Evolutionary conservation across 2,329 filamentous ascomycete genomes (phyloP), one percentile per base, ranked within the genome.

Genomic region (Scytalidium sp.): DNA sequence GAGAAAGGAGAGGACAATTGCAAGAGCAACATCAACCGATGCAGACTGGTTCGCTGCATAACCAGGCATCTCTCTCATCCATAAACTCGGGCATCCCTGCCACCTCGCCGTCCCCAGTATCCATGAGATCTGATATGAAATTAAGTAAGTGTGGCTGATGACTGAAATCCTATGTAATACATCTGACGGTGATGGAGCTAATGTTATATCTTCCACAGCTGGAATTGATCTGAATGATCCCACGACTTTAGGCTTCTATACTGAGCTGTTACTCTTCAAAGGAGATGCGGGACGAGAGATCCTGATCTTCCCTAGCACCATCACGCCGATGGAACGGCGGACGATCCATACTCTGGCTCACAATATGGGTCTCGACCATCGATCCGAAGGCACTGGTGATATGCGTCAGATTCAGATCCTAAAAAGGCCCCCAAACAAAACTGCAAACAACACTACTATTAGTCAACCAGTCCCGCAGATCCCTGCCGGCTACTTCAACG

Each of bases 271-370:
- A 43, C 74, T 97, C 32, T 97, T 97, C 79, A 90, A 91, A 69
- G 85, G 89, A 61, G 89, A 93, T 58, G 77, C 82, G 20, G 75
- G 75, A 45, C 84, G 89, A 47, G 92, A 97, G 64, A 85, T 88
- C 46, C 75, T 96, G 52, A 85, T 95, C 45, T 97, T 97, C 72
- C 85, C 92, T 2, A 75, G 88, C 19, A 86, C 85, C 45, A 80
- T 96, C 52, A 80, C 88, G 7, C 92, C 94, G 2, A 80, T 88
- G 52, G 88, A 97, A 65, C 88, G 94, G 56, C 87, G 92, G 55
- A 90, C 88, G 51, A 91, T 97, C 51, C 94, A 99, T 67, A 96
- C 92, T 36, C 79, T 99, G 47, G 92, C 94, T 6, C 94, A 99
- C 67, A 89, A 96, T 70, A 93, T 97, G 86, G 90, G 88, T 4